Evolutionary conservation across 2,329 filamentous ascomycete species (phyloP), one percentile per base, ranked within the genome.

Genomic region (Colletotrichum zoysiae): DNA sequence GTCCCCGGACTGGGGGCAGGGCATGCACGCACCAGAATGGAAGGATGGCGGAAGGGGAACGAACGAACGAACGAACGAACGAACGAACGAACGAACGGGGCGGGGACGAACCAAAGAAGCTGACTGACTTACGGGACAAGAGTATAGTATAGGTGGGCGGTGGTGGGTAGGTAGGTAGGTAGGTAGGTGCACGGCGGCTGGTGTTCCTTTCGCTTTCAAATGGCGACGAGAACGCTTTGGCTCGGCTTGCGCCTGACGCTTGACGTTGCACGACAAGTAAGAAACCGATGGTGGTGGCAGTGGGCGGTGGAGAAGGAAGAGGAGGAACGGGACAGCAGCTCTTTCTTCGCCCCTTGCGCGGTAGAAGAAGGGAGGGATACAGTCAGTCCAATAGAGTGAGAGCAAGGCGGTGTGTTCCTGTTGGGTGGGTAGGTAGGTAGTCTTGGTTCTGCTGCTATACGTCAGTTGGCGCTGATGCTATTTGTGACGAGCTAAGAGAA

Each of bases 81-180:
- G 51, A 66, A 33, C 35, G 6, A 30, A 30, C 30, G 30, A 30
- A 30, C 30, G 30, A 30, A 30, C 30, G 30, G 30, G 30, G 30
- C 30, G n/a, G n/a, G 53, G 42, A 58, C n/a, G 33, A 59, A 23
- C 60, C 38, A 65, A 58, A 58, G 1, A 59, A 60, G 53, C 57
- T 56, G 56, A 56, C 67, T 66, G 63, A 67, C 67, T 70, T 70
- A 67, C 67, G 44, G 55, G 42, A 46, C n/a, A 12, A 56, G 33
- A 57, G 6, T 44, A 23, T 57, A 57, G 6, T 44, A 23, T 57
- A 58, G 42, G 40, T 68, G 65, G 40, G 55, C 55, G 67, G 62
- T 68, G 65, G 40, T 60, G 67, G 67, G 62, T 66, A 46, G 44
- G 42, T 58, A 58, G 67, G 62, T 66, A 46, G 44, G 42, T 58